phyloP scores from a whole-genome alignment of 257 asterid species.

The Ballota nigra region DNA sequence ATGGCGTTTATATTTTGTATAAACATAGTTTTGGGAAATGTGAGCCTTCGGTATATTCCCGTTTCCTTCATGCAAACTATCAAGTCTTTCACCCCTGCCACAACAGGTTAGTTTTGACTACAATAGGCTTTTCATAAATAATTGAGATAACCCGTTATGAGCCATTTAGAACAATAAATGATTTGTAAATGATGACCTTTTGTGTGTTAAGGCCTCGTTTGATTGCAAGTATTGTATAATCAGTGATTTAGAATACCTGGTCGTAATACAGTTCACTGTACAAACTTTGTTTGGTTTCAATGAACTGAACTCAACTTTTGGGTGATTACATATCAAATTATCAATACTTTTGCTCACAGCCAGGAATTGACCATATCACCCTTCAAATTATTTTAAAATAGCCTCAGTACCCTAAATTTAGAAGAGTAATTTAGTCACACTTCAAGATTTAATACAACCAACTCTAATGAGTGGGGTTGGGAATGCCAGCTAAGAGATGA shows the following conservation, averaged over 20 bases:
- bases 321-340: not conserved
- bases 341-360: not conserved
- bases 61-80: conserved; percentile 89
- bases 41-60: conserved; percentile 74
- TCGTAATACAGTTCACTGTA: not conserved
- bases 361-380: not conserved
- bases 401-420: not conserved
- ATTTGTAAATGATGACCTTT: not conserved
- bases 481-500: not conserved
- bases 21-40: conserved; percentile 76
- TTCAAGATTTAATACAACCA: not conserved
- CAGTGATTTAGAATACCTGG: not conserved
- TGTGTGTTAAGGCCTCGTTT: not conserved
- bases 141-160: not conserved
- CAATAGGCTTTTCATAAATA: not conserved
- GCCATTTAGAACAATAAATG: not conserved
- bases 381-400: not conserved
- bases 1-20: conserved; percentile 80
- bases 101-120: conserved; percentile 56
- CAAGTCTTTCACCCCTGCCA: conserved; percentile 84
- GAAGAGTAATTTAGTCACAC: not conserved
- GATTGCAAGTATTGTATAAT: not conserved
- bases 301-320: not conserved
- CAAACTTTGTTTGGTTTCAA: not conserved
- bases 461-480: not conserved